A percentile compares a stretch with the other conserved stretches of the same genome.
phyloP scores from a whole-genome alignment of 768 basidiomycete genomes.

The Leccinum rimulosum region DNA sequence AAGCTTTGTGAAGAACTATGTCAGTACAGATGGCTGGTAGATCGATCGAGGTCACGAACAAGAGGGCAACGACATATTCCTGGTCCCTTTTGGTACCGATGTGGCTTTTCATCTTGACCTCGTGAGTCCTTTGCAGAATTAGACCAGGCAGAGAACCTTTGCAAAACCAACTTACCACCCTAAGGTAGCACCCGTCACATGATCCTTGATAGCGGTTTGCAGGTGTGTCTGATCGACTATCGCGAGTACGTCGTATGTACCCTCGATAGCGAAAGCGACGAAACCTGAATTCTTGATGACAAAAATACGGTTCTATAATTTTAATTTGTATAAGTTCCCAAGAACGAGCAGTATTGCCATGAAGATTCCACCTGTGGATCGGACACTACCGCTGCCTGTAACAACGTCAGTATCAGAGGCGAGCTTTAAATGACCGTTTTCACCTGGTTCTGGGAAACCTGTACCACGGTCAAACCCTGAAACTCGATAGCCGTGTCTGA shows the following conservation, averaged over 20 bases:
- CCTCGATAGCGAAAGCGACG: constrained; percentile 73
- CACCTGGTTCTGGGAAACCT: constrained; percentile 81
- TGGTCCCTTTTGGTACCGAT: constrained; percentile 42
- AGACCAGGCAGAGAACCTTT: not conserved
- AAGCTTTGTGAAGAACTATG: constrained; percentile 41
- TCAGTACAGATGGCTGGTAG: not conserved
- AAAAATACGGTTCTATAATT: constrained; percentile 62
- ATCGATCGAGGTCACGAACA: constrained; percentile 41
- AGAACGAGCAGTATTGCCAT: not conserved
- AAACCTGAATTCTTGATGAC: constrained; percentile 79
- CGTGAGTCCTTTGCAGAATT: constrained; percentile 48
- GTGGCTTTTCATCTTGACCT: constrained; percentile 73
- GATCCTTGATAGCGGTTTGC: constrained; percentile 55
- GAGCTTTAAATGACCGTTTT: not conserved
- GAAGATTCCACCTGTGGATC: constrained; percentile 51
- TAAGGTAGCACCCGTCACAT: constrained; percentile 57
- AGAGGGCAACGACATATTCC: constrained; percentile 77
- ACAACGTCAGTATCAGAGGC: not conserved
- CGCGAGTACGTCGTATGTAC: constrained; percentile 73
- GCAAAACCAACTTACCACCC: constrained; percentile 42
- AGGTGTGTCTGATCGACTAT: constrained; percentile 86
- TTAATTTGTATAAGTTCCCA: not conserved
- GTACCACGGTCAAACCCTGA: constrained; percentile 77
- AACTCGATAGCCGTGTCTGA: constrained; percentile 83
- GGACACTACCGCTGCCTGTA: constrained; percentile 63